phyloP scores from a whole-genome alignment of 2,329 filamentous ascomycete species.

The Claviceps sp. region DNA sequence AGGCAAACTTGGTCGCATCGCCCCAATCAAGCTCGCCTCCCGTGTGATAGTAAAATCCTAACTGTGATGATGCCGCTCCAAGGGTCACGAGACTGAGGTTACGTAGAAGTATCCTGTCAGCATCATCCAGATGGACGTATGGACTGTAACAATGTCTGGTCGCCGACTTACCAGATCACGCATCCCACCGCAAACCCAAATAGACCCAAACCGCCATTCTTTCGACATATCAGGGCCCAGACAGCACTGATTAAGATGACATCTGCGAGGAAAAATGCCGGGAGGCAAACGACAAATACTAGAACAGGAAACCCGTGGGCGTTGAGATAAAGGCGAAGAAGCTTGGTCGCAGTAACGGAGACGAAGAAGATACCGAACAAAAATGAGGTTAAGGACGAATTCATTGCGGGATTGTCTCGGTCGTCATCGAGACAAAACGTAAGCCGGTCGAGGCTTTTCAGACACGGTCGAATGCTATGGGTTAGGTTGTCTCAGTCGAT shows the following conservation, averaged over 20 bases:
- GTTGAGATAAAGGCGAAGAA: conserved; percentile 16
- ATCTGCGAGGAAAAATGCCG: conserved; percentile 18
- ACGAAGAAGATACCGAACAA: conserved; percentile 17
- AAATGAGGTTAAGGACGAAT: conserved; percentile 13
- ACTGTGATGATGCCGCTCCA: conserved; percentile 17
- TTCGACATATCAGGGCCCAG: conserved; percentile 14
- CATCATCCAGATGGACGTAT: not conserved
- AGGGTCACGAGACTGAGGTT: conserved; percentile 13
- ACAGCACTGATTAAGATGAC: conserved; percentile 12
- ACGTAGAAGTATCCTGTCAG: not conserved
- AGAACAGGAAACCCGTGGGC: conserved; percentile 13
- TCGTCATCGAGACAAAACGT: conserved; percentile 1
- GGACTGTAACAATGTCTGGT: not conserved
- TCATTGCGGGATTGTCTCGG: conserved; percentile 4
- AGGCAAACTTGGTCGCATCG: conserved; percentile 17
- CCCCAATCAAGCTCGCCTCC: conserved; percentile 20
- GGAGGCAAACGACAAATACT: conserved; percentile 18
- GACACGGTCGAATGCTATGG: not conserved
- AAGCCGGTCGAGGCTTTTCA: not conserved
- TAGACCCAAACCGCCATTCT: conserved; percentile 11
- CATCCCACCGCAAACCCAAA: conserved; percentile 10
- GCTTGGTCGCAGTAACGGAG: conserved; percentile 16
- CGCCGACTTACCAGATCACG: conserved; percentile 14
- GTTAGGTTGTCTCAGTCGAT: not conserved
- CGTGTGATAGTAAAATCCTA: conserved; percentile 18